Percentiles rank a stretch among this genome's conserved stretches.
Conservation (phyloP, 1,139 yeast genomes). For the Pichia terricola region DNA sequence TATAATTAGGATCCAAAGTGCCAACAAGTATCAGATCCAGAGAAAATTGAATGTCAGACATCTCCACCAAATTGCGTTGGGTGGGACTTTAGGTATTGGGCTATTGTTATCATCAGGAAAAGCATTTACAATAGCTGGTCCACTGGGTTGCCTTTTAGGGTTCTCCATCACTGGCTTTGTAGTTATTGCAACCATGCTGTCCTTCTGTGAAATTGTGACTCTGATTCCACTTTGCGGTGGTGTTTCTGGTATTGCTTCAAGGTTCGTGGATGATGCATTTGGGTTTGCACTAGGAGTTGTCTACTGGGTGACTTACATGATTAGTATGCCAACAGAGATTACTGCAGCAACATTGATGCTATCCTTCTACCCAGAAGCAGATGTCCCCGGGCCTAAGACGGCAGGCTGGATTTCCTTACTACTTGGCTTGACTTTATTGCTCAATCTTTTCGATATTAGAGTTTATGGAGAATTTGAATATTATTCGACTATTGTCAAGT, state of each 20-base stretch:
- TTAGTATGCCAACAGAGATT: slow-evolving; percentile 72
- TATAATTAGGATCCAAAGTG: slow-evolving; percentile 12
- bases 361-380: slow-evolving; percentile 49
- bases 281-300: slow-evolving; percentile 77
- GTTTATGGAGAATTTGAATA: slow-evolving; percentile 73
- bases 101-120: slow-evolving; percentile 68
- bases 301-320: slow-evolving; percentile 65
- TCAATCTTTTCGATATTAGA: slow-evolving; percentile 58
- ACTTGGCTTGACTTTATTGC: slow-evolving; percentile 33
- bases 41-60: slow-evolving; percentile 62
- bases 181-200: slow-evolving; percentile 59
- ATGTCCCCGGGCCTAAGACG: slow-evolving; percentile 41
- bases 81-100: slow-evolving; percentile 83
- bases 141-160: slow-evolving; percentile 70
- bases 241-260: slow-evolving; percentile 60
- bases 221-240: slow-evolving; percentile 77
- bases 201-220: slow-evolving; percentile 83
- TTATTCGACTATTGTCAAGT: slow-evolving; percentile 48
- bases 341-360: slow-evolving; percentile 73
- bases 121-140: slow-evolving; percentile 72
- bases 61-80: slow-evolving; percentile 72
- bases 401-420: slow-evolving; percentile 58
- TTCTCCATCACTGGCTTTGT: slow-evolving; percentile 57
- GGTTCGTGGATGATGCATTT: slow-evolving; percentile 79
- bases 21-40: slow-evolving; percentile 28